Conservation (phyloP, 768 basidiomycete genomes). For the Boletus bicolor region DNA sequence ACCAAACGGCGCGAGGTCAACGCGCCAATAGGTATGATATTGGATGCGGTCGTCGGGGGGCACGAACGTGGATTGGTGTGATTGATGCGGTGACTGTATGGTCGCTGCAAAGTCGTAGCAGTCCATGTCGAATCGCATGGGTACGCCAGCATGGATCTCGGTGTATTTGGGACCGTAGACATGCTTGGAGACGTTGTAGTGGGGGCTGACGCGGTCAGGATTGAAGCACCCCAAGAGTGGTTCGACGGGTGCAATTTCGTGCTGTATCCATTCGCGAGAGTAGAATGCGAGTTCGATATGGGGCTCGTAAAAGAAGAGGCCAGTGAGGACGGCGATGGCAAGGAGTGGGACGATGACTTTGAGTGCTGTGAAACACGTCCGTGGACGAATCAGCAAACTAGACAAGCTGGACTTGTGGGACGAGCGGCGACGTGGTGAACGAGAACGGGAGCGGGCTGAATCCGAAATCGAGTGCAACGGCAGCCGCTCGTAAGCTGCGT, state of each 20-base stretch:
- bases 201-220: slow-evolving; percentile 50
- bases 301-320: slow-evolving; percentile 66
- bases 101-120: slow-evolving; percentile 94
- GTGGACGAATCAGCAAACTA: slow-evolving; percentile 32
- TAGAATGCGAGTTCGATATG: slow-evolving; percentile 86
- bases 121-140: slow-evolving; percentile 76
- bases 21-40: slow-evolving; percentile 94
- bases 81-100: slow-evolving; percentile 41
- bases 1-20: slow-evolving; percentile 79
- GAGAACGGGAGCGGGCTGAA: slow-evolving; percentile 22
- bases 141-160: slow-evolving; percentile 77
- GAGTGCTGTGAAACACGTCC: slow-evolving; percentile 37
- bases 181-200: slow-evolving; percentile 65
- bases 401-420: slow-evolving; percentile 27
- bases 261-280: slow-evolving; percentile 66
- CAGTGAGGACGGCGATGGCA: slow-evolving; percentile 41
- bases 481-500: slow-evolving; percentile 45
- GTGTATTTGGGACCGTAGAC: slow-evolving; percentile 63
- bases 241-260: slow-evolving; percentile 62
- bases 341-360: slow-evolving; percentile 43
- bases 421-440: slow-evolving; percentile 24
- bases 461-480: slow-evolving; percentile 46
- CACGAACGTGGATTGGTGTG: slow-evolving; percentile 8
- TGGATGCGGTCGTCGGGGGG: slow-evolving; percentile 47
- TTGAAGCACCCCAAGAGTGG: slow-evolving; percentile 77